Evolutionary conservation across 208 protist species (phyloP), one percentile per base, ranked within the genome.

Genomic region (Leishmania guyanensis): DNA sequence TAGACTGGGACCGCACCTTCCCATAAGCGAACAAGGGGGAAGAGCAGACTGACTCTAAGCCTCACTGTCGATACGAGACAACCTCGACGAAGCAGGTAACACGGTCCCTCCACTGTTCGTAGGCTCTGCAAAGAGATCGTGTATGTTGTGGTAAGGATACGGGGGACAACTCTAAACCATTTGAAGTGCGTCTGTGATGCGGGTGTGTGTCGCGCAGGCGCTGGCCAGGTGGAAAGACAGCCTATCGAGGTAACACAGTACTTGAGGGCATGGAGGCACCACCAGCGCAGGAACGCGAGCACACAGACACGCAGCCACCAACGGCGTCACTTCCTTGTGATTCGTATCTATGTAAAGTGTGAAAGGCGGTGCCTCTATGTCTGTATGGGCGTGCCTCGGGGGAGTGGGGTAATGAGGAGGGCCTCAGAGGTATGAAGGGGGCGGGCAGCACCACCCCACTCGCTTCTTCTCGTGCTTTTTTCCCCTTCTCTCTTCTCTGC

Each of bases 1-100:
- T 43, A 36, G 20, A 33, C 79, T 70, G 71, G 58, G 72, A 77
- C 70, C 54, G 50, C 71, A 62, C 71, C 77, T 82, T 46, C 4
- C 43, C 43, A 46, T 46, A 46, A 46, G 43, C 8, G 22, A 51
- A 16, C 33, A 20, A 73, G 43, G 17, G 68, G 16, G 33, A 56
- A 72, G 33, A 72, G 29, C 70, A 9, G 22, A 56, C 39, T 2
- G 26, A 43, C 48, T 12, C 66, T 43, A 69, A 16, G 22, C 33
- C 64, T 12, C 64, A 43, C 33, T 46, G 33, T 22, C 3, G 16
- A 46, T 16, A 8, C n/a, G 66, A 71, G 66, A 48, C 29, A 68
- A 43, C 26, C 4, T 68, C 26, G 64, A 22, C 64, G 14, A 68
- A 68, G 64, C 64, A 29, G 70, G 14, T 22, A 39, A n/a, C 12